These are phyloP conservation scores for Orbilia brochopaga DNA, from an alignment of 2,329 filamentous ascomycete genomes.

Conservation along the genomic window DNA sequence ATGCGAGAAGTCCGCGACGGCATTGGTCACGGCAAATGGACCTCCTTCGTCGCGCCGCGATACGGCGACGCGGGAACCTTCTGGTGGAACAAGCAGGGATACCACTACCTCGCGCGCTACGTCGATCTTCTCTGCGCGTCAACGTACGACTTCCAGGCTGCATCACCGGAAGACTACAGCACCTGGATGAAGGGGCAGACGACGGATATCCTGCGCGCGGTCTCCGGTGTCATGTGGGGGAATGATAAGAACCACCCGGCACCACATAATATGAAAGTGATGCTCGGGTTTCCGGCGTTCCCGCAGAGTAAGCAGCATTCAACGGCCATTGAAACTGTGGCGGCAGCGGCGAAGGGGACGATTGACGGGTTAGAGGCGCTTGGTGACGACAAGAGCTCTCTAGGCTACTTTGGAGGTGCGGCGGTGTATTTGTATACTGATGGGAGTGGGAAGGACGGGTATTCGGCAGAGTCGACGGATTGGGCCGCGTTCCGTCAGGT, in stretches of 20 bases:
- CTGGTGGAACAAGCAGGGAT: not conserved
- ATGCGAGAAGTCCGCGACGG: not conserved
- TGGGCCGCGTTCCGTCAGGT: not conserved
- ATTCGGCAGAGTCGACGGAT: not conserved
- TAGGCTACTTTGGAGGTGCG: not conserved
- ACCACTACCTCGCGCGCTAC: constrained; percentile 6
- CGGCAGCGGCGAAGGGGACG: not conserved
- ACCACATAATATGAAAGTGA: constrained; percentile 4
- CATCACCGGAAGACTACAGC: not conserved
- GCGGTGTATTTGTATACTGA: constrained; percentile 9
- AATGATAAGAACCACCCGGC: not conserved
- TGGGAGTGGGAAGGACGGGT: not conserved
- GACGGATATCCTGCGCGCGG: not conserved
- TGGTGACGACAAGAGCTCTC: not conserved
- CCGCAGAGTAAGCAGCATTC: not conserved
- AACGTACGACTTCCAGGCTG: not conserved
- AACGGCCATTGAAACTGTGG: not conserved
- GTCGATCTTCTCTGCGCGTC: constrained; percentile 1
- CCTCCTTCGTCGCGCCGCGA: not conserved
- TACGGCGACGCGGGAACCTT: not conserved
- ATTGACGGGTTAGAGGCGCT: not conserved
- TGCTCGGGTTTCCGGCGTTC: constrained; percentile 4
- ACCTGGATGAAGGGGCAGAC: not conserved
- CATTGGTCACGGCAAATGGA: not conserved
- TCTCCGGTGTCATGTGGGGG: constrained; percentile 5